These are phyloP conservation scores for Lasiosphaeris hirsuta DNA, from an alignment of 495 filamentous ascomycete species.

Conservation along the genomic window DNA sequence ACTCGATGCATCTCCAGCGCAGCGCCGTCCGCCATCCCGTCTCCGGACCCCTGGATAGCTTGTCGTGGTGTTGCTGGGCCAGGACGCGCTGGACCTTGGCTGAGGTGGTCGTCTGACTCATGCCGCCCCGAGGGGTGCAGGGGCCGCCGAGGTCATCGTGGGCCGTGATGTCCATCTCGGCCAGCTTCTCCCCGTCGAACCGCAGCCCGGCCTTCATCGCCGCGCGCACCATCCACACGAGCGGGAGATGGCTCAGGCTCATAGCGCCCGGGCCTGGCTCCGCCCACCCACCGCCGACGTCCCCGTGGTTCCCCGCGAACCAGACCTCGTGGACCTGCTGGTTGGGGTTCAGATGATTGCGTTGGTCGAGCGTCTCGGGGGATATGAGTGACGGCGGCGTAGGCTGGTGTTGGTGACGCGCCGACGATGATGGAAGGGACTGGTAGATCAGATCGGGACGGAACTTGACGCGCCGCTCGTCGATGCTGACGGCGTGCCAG, in stretches of 20 bases:
- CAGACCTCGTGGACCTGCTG: constrained; percentile 73
- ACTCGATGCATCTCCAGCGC: constrained; percentile 78
- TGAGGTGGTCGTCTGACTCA: constrained; percentile 25
- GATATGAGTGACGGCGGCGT: too few relatives aligned
- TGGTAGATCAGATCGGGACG: constrained; percentile 71
- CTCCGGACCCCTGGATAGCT: constrained; percentile 63
- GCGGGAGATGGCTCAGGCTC: constrained; percentile 67
- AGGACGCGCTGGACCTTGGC: constrained; percentile 57
- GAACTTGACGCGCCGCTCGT: constrained; percentile 70
- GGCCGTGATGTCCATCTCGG: constrained; percentile 54
- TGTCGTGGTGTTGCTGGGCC: constrained; percentile 69
- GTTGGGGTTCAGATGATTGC: constrained; percentile 28
- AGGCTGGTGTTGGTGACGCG: too few relatives aligned
- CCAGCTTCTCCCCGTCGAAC: constrained; percentile 67
- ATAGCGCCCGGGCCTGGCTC: constrained; percentile 52
- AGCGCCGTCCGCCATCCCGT: constrained; percentile 56
- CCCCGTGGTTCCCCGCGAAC: constrained; percentile 80
- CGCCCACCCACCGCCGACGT: constrained; percentile 87
- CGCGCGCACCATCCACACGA: constrained; percentile 84
- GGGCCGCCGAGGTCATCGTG: constrained; percentile 14
- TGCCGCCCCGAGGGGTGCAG: not conserved
- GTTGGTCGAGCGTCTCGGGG: constrained; percentile 35
- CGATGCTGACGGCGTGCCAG: constrained; percentile 73
- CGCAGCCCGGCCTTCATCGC: constrained; percentile 68
- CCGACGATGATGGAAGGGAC: too few relatives aligned